Percentiles rank a stretch among this genome's conserved stretches.
Evolutionary conservation across 2,329 filamentous ascomycete genomes (phyloP).

Genomic region (Pseudogymnoascus sp.): DNA sequence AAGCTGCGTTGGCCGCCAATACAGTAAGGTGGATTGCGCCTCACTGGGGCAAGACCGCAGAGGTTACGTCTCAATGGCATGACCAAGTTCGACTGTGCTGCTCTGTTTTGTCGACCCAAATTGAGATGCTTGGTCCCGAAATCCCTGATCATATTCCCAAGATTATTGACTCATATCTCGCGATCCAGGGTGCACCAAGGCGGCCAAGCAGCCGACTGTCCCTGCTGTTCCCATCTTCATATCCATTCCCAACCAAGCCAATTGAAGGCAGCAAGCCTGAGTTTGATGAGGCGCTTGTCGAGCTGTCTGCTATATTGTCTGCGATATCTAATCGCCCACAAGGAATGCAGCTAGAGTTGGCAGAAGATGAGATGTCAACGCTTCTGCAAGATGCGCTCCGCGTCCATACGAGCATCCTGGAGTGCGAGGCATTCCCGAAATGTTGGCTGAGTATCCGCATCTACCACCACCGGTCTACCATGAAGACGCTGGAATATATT

Average conservation of each 20-base stretch:
- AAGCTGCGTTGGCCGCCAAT: slow-evolving; percentile 65
- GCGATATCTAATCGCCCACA: slow-evolving; percentile 67
- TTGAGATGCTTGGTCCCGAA: slow-evolving; percentile 68
- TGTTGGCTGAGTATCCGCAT: slow-evolving; percentile 91
- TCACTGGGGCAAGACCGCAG: slow-evolving; percentile 74
- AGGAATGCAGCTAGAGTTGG: slow-evolving; percentile 67
- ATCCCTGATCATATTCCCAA: slow-evolving; percentile 86
- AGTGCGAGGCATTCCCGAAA: slow-evolving; percentile 80
- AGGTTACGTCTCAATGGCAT: slow-evolving; percentile 77
- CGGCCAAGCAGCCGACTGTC: slow-evolving; percentile 62
- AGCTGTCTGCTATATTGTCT: slow-evolving; percentile 80
- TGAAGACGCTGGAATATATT: slow-evolving; percentile 77
- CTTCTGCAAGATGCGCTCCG: slow-evolving; percentile 73
- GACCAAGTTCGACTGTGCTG: slow-evolving; percentile 91
- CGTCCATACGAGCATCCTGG: slow-evolving; percentile 81
- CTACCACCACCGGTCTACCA: slow-evolving; percentile 83
- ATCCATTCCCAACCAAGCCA: slow-evolving; percentile 74
- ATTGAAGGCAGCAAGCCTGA: slow-evolving; percentile 44
- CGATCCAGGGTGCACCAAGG: slow-evolving; percentile 53
- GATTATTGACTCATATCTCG: slow-evolving; percentile 80
- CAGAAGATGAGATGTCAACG: slow-evolving; percentile 64
- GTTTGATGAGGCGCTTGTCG: slow-evolving; percentile 82
- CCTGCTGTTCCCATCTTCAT: slow-evolving; percentile 79
- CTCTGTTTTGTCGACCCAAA: slow-evolving; percentile 81
- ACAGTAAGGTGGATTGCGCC: slow-evolving; percentile 87